Percentiles rank a stretch among this genome's conserved stretches.
phyloP scores from a whole-genome alignment of 2,329 filamentous ascomycete species.

The Colletotrichum lindemuthianum region DNA sequence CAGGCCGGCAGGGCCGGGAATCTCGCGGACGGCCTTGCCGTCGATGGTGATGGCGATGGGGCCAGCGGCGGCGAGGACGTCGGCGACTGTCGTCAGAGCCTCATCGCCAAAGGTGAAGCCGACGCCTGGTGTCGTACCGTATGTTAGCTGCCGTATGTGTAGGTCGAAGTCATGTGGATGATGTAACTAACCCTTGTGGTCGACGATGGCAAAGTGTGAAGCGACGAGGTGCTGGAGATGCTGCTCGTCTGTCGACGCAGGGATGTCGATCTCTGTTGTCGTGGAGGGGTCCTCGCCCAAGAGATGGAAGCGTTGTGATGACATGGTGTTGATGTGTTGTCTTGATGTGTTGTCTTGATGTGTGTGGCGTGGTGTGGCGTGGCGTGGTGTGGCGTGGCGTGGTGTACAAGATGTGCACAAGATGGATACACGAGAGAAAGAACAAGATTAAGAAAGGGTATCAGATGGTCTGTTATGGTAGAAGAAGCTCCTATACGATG shows the following conservation, averaged over 20 bases:
- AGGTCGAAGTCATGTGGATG: background rate
- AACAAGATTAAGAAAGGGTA: background rate
- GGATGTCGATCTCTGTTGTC: slow-evolving; percentile 50
- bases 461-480: background rate
- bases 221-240: slow-evolving; percentile 52
- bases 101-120: slow-evolving; percentile 47
- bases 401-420: background rate
- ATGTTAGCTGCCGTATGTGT: background rate
- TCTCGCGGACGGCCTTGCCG: slow-evolving; percentile 56
- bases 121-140: slow-evolving; percentile 42
- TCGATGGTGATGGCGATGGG: slow-evolving; percentile 58
- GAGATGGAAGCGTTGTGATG: slow-evolving; percentile 53
- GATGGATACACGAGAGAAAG: background rate
- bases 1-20: slow-evolving; percentile 60
- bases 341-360: background rate
- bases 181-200: slow-evolving; percentile 47
- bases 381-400: background rate
- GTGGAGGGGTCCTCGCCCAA: slow-evolving; percentile 51
- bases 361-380: background rate
- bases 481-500: background rate
- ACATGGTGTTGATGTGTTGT: slow-evolving; percentile 41
- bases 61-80: slow-evolving; percentile 46
- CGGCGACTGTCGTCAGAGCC: slow-evolving; percentile 45
- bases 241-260: slow-evolving; percentile 47
- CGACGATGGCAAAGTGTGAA: slow-evolving; percentile 55